Percentiles rank a stretch among this genome's conserved stretches.
phyloP scores from a whole-genome alignment of 1,284 basidiomycete genomes.

The Mrakiaceae sp. region DNA sequence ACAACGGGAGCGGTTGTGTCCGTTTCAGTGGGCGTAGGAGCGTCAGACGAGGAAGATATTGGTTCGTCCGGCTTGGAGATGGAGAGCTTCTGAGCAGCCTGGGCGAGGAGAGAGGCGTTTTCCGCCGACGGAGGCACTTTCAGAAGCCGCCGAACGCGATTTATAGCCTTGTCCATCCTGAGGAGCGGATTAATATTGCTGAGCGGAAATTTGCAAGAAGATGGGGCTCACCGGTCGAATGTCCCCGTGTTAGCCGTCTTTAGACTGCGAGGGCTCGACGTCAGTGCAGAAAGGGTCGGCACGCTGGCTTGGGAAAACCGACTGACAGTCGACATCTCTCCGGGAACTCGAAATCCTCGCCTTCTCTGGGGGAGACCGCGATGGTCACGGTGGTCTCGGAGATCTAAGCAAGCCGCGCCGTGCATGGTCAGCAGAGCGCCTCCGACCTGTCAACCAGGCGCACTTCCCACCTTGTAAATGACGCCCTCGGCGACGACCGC shows the following conservation, averaged over 20 bases:
- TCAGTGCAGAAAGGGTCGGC: background rate
- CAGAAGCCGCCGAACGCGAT: constrained; percentile 46
- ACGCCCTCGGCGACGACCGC: constrained; percentile 9
- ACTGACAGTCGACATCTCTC: constrained; percentile 59
- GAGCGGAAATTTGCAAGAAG: background rate
- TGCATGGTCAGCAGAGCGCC: no score
- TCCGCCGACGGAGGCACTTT: constrained; percentile 17
- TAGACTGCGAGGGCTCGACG: constrained; percentile 35
- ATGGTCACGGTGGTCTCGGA: constrained; percentile 64
- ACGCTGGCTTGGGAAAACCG: background rate
- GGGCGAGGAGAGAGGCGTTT: no score
- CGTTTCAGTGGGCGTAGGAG: no score
- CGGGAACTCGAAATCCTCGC: constrained; percentile 64
- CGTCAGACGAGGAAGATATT: no score
- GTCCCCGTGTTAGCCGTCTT: constrained; percentile 88
- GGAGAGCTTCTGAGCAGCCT: no score
- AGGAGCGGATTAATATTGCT: background rate
- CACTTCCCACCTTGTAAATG: constrained; percentile 8
- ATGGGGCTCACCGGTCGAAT: constrained; percentile 57
- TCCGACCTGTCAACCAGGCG: background rate
- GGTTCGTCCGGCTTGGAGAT: no score
- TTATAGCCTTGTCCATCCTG: constrained; percentile 72
- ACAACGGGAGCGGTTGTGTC: no score
- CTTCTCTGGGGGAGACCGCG: constrained; percentile 47
- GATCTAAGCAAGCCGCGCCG: constrained; percentile 39